Base-by-base conservation (phyloP, 164 flowering plant genomes). In the Stephania cephalantha region DNA sequence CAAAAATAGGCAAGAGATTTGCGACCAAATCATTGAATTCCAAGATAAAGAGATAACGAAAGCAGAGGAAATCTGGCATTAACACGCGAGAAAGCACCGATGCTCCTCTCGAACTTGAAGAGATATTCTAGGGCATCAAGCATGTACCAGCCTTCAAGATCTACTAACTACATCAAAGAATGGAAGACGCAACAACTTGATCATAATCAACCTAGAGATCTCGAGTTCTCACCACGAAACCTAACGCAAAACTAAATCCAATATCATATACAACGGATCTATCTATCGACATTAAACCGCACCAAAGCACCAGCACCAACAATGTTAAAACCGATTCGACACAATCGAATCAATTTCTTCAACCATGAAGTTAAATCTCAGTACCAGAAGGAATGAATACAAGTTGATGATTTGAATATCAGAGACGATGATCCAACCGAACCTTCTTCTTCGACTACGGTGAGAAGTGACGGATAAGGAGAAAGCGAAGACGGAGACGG, bases 391-490 rank as follows among this genome's bases (percentile, higher is more conserved):
- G 6, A 12, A 68, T 5, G 46, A 10, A 31, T 7, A 5, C 15
- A 68, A 68, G 35, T 46, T 68, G n/a, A 31, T 22, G 29, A 31
- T 65, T 12, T 45, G 11, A 15, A 50, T 15, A 31, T 46, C 0
- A 68, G 46, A 12, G 46, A 68, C 46, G n/a, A 25, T 67, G n/a
- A 25, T 67, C 30, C 42, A 10, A 25, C 12, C 42, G 45, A 1
- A 31, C 0, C 17, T 68, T 42, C 17, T 68, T 42, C 70, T 31
- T 9, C 70, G 2, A 68, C 18, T 68, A 31, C 11, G 46, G 70
- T 68, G 70, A 17, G 46, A 68, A 6, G 18, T 45, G 42, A 68
- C 46, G 18, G 70, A 68, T 68, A 68, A 68, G 70, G 17, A 68
- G 18, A 15, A 68, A 45, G 6, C 9, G 53, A 48, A 48, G 53